Evolutionary conservation across 495 filamentous ascomycete species (phyloP).

Genomic region (Penicillium arizonense): DNA sequence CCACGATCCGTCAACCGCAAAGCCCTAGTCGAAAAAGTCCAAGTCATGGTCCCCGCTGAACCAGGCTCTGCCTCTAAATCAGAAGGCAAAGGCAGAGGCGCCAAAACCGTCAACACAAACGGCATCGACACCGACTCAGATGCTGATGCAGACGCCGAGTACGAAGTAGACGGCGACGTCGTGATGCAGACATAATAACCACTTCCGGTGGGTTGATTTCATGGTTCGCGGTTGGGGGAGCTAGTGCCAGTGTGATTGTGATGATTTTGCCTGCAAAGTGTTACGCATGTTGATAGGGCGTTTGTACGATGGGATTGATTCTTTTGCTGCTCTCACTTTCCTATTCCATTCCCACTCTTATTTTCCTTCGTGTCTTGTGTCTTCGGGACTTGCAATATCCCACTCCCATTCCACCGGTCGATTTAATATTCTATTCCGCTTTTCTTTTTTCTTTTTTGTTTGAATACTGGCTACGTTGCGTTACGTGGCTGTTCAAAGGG

Average conservation of each 20-base stretch:
- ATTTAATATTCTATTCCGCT: conserved; percentile 9
- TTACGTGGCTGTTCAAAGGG: neutral
- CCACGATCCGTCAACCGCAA: conserved; percentile 35
- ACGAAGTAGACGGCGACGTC: conserved; percentile 37
- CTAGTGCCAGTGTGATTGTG: neutral
- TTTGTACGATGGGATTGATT: conserved; percentile 16
- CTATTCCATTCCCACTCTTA: conserved; percentile 7
- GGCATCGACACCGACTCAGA: conserved; percentile 22
- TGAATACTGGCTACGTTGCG: neutral
- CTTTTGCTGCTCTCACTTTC: no score
- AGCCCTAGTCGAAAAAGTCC: conserved; percentile 39
- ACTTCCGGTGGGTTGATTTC: neutral
- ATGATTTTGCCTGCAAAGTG: conserved; percentile 4
- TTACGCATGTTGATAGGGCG: conserved; percentile 27
- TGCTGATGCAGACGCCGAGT: conserved; percentile 29
- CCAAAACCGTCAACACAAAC: conserved; percentile 16
- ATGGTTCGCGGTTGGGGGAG: conserved; percentile 1
- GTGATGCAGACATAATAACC: conserved; percentile 36
- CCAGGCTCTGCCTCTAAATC: conserved; percentile 14
- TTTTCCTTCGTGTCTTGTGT: conserved; percentile 4
- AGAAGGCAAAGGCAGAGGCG: neutral
- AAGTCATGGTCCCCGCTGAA: conserved; percentile 34
- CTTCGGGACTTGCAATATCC: neutral
- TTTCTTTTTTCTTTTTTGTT: neutral
- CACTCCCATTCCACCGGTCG: neutral